These are phyloP conservation scores for Trypanosoma melophagium DNA, from an alignment of 208 protist species.

Conservation along the genomic window DNA sequence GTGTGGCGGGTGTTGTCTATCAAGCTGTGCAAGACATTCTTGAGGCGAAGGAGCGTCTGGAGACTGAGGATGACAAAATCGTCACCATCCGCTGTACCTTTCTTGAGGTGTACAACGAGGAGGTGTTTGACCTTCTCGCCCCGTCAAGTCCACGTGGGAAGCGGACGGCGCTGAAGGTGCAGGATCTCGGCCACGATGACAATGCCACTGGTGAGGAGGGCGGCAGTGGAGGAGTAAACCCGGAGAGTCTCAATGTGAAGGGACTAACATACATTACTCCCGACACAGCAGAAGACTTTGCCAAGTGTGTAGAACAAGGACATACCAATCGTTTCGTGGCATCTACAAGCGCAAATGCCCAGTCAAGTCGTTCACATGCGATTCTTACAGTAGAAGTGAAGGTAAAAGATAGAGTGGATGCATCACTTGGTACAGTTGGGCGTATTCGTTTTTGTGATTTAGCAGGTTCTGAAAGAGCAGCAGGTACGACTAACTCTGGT, in stretches of 20 bases:
- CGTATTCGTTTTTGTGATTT: constrained; percentile 85
- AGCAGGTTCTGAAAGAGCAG: constrained; percentile 87
- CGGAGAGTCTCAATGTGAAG: constrained; percentile 47
- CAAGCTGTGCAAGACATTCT: constrained; percentile 84
- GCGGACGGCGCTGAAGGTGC: constrained; percentile 52
- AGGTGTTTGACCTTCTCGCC: constrained; percentile 78
- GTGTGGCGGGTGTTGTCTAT: constrained; percentile 75
- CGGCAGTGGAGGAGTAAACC: constrained; percentile 14
- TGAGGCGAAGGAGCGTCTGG: constrained; percentile 55
- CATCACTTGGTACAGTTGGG: constrained; percentile 54
- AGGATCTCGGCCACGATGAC: constrained; percentile 30
- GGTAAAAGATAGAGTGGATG: constrained; percentile 35
- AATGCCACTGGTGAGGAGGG: neutral
- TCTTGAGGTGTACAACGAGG: constrained; percentile 90
- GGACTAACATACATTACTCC: constrained; percentile 70
- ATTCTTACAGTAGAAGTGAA: constrained; percentile 87
- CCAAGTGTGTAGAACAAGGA: constrained; percentile 57
- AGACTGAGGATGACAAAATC: constrained; percentile 49
- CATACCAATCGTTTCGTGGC: constrained; percentile 74
- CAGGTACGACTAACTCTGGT: constrained; percentile 78
- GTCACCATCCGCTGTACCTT: constrained; percentile 74
- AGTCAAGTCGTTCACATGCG: constrained; percentile 87
- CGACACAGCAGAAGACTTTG: constrained; percentile 57
- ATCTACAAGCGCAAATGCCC: constrained; percentile 73
- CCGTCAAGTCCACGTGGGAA: constrained; percentile 19